Percentiles rank a stretch among this genome's conserved stretches.
These are phyloP conservation scores for Colletotrichum cereale DNA, from an alignment of 2,329 filamentous ascomycete species.

Conservation along the genomic window DNA sequence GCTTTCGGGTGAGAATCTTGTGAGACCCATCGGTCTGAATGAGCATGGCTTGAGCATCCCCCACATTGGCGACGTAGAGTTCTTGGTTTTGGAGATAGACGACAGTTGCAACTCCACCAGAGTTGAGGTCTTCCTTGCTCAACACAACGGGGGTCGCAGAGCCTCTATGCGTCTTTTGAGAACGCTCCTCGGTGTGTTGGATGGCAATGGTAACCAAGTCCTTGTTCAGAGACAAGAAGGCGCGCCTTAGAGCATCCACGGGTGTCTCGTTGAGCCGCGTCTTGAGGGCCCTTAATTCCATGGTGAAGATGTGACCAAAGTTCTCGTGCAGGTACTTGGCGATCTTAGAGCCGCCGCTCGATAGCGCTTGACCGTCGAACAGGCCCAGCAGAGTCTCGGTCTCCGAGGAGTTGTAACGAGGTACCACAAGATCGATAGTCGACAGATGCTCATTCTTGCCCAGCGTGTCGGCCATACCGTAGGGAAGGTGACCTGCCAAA, in stretches of 20 bases:
- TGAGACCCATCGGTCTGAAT: conserved; percentile 90
- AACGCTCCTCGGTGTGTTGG: conserved; percentile 82
- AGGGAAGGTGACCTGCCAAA: conserved; percentile 87
- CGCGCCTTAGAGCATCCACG: conserved; percentile 83
- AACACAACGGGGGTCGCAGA: conserved; percentile 81
- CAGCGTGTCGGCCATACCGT: conserved; percentile 97
- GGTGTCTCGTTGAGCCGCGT: conserved; percentile 78
- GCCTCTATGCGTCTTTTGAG: conserved; percentile 75
- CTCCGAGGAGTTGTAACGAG: conserved; percentile 89
- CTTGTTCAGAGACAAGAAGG: conserved; percentile 93
- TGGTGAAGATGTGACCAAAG: conserved; percentile 85
- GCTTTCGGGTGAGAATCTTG: conserved; percentile 87
- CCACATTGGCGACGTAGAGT: conserved; percentile 93
- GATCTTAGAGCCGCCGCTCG: conserved; percentile 91
- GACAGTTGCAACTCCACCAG: conserved; percentile 92
- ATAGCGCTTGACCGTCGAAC: conserved; percentile 93
- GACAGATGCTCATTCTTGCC: conserved; percentile 95
- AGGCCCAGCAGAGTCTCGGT: conserved; percentile 92
- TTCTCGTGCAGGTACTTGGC: conserved; percentile 98
- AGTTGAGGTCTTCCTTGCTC: conserved; percentile 88
- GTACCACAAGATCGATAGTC: conserved; percentile 94
- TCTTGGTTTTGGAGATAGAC: conserved; percentile 91
- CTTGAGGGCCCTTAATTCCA: conserved; percentile 83
- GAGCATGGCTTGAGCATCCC: conserved; percentile 94
- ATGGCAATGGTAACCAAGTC: conserved; percentile 89